Conservation (phyloP, 2,329 filamentous ascomycete species). For the Stachybotrys echinatus region DNA sequence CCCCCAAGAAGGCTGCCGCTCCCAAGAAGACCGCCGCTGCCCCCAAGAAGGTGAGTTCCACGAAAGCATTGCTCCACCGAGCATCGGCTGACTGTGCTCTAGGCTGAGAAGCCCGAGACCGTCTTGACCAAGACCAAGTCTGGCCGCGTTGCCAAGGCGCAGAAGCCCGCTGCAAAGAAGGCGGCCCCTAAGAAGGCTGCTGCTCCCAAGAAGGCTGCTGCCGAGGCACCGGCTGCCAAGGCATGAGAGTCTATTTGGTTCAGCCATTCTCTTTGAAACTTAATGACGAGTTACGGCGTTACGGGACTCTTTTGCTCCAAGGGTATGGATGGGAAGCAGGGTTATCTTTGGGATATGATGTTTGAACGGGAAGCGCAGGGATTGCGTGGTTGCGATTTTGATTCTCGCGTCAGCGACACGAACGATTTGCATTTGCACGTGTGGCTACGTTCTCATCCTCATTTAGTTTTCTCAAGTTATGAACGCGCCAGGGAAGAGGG, state of each 20-base stretch:
- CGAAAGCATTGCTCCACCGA: no score
- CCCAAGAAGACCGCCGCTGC: conserved; percentile 24
- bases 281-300: conserved; percentile 33
- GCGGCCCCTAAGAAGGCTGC: conserved; percentile 38
- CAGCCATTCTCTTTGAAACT: conserved; percentile 9
- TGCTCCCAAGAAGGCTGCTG: conserved; percentile 37
- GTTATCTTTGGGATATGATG: conserved; percentile 15
- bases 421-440: not conserved
- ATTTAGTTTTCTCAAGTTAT: not conserved
- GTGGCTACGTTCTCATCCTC: not conserved
- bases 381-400: not conserved
- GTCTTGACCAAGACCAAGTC: conserved; percentile 79
- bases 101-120: conserved; percentile 58
- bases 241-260: conserved; percentile 19
- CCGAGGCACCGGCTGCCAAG: conserved; percentile 37
- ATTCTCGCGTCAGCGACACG: not conserved
- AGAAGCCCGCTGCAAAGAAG: conserved; percentile 43
- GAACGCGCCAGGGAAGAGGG: not conserved
- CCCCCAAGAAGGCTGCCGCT: conserved; percentile 31
- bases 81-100: conserved; percentile 3
- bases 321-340: conserved; percentile 17
- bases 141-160: conserved; percentile 72
- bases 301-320: conserved; percentile 17
- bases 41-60: conserved; percentile 26
- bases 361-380: conserved; percentile 14